Conservation (phyloP, 73 alveolate genomes). For the Symbiodinium pilosum region DNA sequence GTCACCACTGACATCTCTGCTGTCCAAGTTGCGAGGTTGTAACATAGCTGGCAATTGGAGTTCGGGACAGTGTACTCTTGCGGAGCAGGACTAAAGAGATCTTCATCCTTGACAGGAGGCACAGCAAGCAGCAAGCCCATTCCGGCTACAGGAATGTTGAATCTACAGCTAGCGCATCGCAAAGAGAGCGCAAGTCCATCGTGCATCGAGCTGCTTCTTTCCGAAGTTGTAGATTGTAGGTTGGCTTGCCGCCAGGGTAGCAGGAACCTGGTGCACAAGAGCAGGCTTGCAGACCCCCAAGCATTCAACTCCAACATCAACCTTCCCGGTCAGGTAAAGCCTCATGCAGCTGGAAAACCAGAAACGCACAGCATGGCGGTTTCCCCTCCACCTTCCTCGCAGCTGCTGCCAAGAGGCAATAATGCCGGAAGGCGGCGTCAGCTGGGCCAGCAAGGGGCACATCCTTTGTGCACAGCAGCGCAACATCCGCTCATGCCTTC, state of each 20-base stretch:
- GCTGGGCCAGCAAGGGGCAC: background rate
- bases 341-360: too few relatives aligned
- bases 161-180: too few relatives aligned
- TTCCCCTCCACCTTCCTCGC: background rate
- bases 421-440: conserved; percentile 18
- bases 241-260: conserved; percentile 29
- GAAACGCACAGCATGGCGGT: too few relatives aligned
- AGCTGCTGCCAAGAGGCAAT: background rate
- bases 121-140: too few relatives aligned
- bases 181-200: too few relatives aligned
- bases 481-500: background rate
- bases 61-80: conserved; percentile 6
- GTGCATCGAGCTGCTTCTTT: background rate
- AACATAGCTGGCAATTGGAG: conserved; percentile 59
- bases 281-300: background rate
- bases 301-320: background rate
- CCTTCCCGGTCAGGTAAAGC: too few relatives aligned
- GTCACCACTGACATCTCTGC: background rate
- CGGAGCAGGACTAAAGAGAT: background rate
- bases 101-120: conserved; percentile 3
- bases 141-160: too few relatives aligned
- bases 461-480: conserved; percentile 13
- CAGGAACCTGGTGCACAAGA: background rate
- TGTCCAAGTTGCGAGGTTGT: conserved; percentile 6
- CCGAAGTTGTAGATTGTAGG: background rate